A percentile compares a stretch with the other conserved stretches of the same genome.
phyloP scores from a whole-genome alignment of 495 filamentous ascomycete genomes.

The Clohesyomyces aquaticus region DNA sequence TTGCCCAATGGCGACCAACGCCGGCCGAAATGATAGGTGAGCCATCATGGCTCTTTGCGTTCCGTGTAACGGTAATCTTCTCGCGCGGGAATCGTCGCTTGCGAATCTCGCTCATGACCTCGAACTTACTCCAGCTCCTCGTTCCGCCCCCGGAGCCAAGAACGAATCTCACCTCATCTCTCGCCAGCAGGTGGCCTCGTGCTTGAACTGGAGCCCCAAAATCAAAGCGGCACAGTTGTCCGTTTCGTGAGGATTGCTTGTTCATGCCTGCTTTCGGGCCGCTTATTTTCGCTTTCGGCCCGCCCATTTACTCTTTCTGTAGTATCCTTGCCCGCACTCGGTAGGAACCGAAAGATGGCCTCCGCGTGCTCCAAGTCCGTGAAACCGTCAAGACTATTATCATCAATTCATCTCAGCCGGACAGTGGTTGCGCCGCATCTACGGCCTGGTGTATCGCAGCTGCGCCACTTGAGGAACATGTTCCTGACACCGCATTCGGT shows the following conservation, averaged over 20 bases:
- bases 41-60: background rate
- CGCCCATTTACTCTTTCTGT: background rate
- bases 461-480: conserved; percentile 6
- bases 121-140: background rate
- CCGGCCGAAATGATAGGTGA: no score
- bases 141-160: background rate
- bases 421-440: background rate
- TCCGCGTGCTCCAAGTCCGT: no score
- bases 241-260: background rate
- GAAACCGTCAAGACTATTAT: no score
- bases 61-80: background rate
- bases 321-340: no score
- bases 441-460: conserved; percentile 2
- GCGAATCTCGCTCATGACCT: background rate
- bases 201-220: background rate
- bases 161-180: conserved; percentile 15
- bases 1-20: background rate
- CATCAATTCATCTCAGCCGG: no score
- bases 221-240: conserved; percentile 4
- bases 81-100: background rate
- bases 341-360: no score
- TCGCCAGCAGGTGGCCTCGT: conserved; percentile 5
- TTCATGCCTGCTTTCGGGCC: background rate
- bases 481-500: background rate
- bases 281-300: background rate